Conservation (phyloP, 495 filamentous ascomycete genomes). For the Parmelia sp. region DNA sequence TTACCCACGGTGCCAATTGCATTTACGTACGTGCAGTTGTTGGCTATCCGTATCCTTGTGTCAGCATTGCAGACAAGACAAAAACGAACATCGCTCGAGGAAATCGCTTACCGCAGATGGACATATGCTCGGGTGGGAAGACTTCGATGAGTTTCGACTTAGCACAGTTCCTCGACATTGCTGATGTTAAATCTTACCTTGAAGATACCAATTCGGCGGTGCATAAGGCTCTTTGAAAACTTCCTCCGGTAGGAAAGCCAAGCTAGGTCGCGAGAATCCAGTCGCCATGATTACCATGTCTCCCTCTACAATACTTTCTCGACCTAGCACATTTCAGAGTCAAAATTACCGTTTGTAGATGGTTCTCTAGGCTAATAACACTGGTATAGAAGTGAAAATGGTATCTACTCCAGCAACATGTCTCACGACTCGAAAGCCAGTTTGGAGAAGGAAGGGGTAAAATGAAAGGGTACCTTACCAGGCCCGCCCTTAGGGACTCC, state of each 20-base stretch:
- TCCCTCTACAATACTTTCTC: conserved; percentile 53
- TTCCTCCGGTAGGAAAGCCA: conserved; percentile 65
- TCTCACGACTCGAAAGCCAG: no score
- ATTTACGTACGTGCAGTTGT: conserved; percentile 79
- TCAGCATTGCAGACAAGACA: not conserved
- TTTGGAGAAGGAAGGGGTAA: no score
- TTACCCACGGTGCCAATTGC: conserved; percentile 57
- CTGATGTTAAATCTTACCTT: not conserved
- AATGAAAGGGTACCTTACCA: no score
- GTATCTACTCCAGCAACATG: no score
- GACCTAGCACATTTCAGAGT: no score
- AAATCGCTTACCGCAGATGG: conserved; percentile 17
- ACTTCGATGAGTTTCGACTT: conserved; percentile 42
- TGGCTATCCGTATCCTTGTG: conserved; percentile 36
- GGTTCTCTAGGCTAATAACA: no score
- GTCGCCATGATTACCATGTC: conserved; percentile 83
- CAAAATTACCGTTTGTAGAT: no score
- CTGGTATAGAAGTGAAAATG: no score
- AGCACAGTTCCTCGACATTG: not conserved
- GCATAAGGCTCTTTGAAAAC: conserved; percentile 64
- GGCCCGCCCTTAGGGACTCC: conserved; percentile 69
- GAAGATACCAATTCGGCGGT: conserved; percentile 79
- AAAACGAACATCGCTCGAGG: no score
- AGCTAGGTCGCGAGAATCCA: conserved; percentile 65
- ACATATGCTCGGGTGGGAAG: conserved; percentile 57